A percentile compares a stretch with the other conserved stretches of the same genome.
These are phyloP conservation scores for Juncus inflexus DNA, from an alignment of 176 grass and related monocot genomes.

Conservation along the genomic window DNA sequence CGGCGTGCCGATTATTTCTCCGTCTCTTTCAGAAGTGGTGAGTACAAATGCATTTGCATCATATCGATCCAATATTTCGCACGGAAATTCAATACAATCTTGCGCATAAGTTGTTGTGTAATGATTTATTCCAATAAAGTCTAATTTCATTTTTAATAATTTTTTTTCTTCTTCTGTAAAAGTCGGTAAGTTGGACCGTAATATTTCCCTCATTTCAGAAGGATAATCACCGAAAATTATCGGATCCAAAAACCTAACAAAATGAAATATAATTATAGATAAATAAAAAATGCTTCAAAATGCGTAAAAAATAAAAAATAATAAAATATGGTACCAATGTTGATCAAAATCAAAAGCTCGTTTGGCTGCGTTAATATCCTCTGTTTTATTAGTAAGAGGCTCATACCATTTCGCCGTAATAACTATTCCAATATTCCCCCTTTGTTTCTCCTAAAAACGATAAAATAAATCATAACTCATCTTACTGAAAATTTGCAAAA, in stretches of 20 bases:
- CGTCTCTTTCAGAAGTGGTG: conserved; percentile 30
- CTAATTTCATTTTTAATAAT: conserved; percentile 38
- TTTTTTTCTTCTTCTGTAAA: conserved; percentile 47
- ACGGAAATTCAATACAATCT: conserved; percentile 55
- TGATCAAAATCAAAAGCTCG: conserved; percentile 27
- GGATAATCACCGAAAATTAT: conserved; percentile 58
- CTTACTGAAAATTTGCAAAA: too few relatives aligned
- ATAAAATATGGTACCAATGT: conserved; percentile 27
- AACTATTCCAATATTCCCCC: conserved; percentile 43
- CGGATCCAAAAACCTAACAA: conserved; percentile 51
- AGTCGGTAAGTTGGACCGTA: conserved; percentile 34
- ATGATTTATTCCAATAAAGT: conserved; percentile 76
- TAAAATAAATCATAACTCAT: not conserved
- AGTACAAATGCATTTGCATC: conserved; percentile 36
- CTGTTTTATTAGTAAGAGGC: conserved; percentile 29
- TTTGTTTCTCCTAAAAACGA: conserved; percentile 32
- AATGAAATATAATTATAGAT: not conserved
- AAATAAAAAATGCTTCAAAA: not conserved
- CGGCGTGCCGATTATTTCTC: conserved; percentile 32
- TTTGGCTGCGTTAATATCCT: conserved; percentile 29
- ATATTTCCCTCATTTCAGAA: conserved; percentile 36
- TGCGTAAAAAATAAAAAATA: conserved; percentile 1
- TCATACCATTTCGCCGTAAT: conserved; percentile 35
- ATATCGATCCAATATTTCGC: conserved; percentile 18
- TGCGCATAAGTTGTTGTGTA: conserved; percentile 40